Conservation (phyloP, 768 basidiomycete species). For the Fomitopsis serialis region DNA sequence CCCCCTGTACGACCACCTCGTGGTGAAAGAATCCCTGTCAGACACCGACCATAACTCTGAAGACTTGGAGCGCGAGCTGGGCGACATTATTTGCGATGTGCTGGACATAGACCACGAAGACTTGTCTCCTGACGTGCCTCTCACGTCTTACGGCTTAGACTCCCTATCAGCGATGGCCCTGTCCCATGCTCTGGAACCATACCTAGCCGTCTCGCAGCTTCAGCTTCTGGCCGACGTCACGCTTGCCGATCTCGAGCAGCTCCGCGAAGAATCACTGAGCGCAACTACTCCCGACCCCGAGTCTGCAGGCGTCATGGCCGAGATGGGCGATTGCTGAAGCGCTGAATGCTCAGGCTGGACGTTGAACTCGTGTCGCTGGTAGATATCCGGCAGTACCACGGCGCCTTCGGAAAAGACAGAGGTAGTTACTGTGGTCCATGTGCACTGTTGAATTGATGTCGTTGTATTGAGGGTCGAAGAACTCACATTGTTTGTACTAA, state of each 20-base stretch:
- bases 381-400: no score
- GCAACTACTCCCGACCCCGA: no score
- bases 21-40: slow-evolving; percentile 3
- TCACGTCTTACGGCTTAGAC: slow-evolving; percentile 38
- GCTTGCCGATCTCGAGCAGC: slow-evolving; percentile 24
- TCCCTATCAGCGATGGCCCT: slow-evolving; percentile 35
- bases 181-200: slow-evolving; percentile 27
- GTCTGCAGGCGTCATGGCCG: no score
- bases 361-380: no score
- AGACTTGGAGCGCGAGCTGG: not conserved
- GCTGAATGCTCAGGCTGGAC: no score
- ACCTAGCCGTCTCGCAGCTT: slow-evolving; percentile 28
- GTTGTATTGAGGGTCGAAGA: no score
- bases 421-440: no score
- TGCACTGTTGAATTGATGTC: no score
- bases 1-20: slow-evolving; percentile 19
- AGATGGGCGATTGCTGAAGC: no score
- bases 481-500: no score
- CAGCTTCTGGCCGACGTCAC: slow-evolving; percentile 31
- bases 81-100: slow-evolving; percentile 12
- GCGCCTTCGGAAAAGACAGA: no score
- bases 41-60: not conserved
- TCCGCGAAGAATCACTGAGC: no score
- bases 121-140: slow-evolving; percentile 31
- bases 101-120: slow-evolving; percentile 30